phyloP scores from a whole-genome alignment of 164 flowering plant species.

The Magnolia officinalis region DNA sequence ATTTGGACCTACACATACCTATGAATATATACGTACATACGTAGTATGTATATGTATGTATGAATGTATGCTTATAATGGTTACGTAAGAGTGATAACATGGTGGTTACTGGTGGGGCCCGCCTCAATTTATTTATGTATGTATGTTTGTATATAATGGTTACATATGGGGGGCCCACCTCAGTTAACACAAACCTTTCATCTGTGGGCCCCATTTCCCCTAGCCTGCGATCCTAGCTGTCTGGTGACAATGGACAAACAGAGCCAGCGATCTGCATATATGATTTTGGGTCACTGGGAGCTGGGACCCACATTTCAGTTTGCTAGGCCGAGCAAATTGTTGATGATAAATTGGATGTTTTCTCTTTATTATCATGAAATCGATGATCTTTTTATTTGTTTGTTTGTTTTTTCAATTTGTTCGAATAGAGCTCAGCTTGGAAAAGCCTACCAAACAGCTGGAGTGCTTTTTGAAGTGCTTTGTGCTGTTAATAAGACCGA shows the following conservation, averaged over 20 bases:
- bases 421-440: conserved; percentile 75
- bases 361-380: neutral
- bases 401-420: neutral
- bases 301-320: neutral
- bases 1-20: neutral
- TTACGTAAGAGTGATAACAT: too few relatives aligned
- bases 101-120: too few relatives aligned
- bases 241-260: too few relatives aligned
- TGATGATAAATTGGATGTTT: neutral
- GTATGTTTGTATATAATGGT: neutral
- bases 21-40: neutral
- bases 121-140: neutral
- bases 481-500: conserved; percentile 95
- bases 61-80: too few relatives aligned
- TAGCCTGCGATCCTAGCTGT: too few relatives aligned
- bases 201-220: too few relatives aligned
- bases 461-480: conserved; percentile 96
- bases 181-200: too few relatives aligned
- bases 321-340: neutral
- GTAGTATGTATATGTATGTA: too few relatives aligned
- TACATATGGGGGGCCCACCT: too few relatives aligned
- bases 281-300: too few relatives aligned
- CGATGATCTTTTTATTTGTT: neutral
- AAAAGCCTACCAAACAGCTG: conserved; percentile 95
- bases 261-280: too few relatives aligned